phyloP scores from a whole-genome alignment of 306 rosid genomes.

The Ochetophila trinervis region DNA sequence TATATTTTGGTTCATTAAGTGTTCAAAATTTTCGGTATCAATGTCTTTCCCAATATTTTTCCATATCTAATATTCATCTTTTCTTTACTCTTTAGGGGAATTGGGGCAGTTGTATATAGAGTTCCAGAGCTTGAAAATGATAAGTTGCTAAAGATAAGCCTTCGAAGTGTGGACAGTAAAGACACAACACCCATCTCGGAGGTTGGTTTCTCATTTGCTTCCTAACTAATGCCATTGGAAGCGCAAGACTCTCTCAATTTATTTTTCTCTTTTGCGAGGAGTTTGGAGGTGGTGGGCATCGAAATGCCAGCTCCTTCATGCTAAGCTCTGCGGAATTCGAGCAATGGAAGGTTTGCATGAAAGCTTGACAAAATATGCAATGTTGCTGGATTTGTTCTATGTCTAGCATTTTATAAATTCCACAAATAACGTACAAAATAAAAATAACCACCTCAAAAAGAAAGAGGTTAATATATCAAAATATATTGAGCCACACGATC shows the following conservation, averaged over 20 bases:
- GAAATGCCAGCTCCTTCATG: conserved; percentile 75
- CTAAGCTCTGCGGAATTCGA: conserved; percentile 49
- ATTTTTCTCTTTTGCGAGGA: conserved; percentile 39
- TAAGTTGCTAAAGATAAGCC: conserved; percentile 63
- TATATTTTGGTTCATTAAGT: conserved; percentile 5
- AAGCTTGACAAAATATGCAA: not conserved
- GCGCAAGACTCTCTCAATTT: conserved; percentile 2
- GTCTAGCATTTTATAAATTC: no score
- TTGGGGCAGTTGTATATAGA: conserved; percentile 77
- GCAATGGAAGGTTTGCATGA: conserved; percentile 56
- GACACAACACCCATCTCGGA: conserved; percentile 72
- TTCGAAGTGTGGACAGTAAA: conserved; percentile 63
- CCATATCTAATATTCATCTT: not conserved
- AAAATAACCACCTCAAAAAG: conserved; percentile 24
- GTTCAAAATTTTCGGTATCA: not conserved
- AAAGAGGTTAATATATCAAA: conserved; percentile 44
- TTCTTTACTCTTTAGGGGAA: conserved; percentile 47
- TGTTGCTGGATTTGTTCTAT: no score
- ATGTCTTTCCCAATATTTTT: not conserved
- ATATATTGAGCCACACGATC: conserved; percentile 31
- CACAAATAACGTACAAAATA: no score
- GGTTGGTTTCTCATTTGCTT: conserved; percentile 35
- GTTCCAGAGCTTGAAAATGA: conserved; percentile 65
- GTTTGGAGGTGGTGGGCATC: conserved; percentile 89
- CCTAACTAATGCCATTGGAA: conserved; percentile 5